phyloP scores from a whole-genome alignment of 257 asterid genomes.

The Cynanchum wilfordii region DNA sequence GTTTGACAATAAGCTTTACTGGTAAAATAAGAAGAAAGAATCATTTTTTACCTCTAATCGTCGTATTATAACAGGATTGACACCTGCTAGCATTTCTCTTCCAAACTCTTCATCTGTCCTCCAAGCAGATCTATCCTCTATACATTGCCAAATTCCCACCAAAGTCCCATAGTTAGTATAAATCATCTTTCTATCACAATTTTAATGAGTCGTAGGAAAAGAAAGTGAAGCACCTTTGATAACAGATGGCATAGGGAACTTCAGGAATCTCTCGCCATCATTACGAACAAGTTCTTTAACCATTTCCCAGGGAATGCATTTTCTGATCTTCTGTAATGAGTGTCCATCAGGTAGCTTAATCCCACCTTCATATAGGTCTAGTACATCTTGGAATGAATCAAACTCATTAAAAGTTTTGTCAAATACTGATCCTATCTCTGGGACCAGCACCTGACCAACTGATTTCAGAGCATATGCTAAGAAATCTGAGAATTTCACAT shows the following conservation, averaged over 20 bases:
- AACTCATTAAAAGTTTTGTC: slow-evolving; percentile 86
- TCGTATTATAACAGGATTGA: slow-evolving; percentile 70
- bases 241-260: slow-evolving; percentile 78
- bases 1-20: neutral
- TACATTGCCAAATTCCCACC: slow-evolving; percentile 5
- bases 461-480: slow-evolving; percentile 72
- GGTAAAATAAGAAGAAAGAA: too few species aligned
- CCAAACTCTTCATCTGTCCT: slow-evolving; percentile 93
- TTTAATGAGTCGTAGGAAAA: neutral
- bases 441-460: slow-evolving; percentile 58
- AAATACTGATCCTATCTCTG: slow-evolving; percentile 55
- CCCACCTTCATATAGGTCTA: slow-evolving; percentile 58
- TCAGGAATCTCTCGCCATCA: slow-evolving; percentile 54
- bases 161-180: neutral
- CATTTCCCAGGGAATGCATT: slow-evolving; percentile 64
- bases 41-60: slow-evolving; percentile 49
- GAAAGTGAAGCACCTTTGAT: slow-evolving; percentile 47
- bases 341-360: slow-evolving; percentile 47
- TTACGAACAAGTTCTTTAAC: slow-evolving; percentile 58
- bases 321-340: slow-evolving; percentile 29
- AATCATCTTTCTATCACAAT: neutral
- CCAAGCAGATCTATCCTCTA: slow-evolving; percentile 87
- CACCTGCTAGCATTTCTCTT: slow-evolving; percentile 95
- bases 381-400: slow-evolving; percentile 66
- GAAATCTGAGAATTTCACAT: slow-evolving; percentile 79